phyloP scores from a whole-genome alignment of 2,329 filamentous ascomycete species.

The Cladophialophora immunda region DNA sequence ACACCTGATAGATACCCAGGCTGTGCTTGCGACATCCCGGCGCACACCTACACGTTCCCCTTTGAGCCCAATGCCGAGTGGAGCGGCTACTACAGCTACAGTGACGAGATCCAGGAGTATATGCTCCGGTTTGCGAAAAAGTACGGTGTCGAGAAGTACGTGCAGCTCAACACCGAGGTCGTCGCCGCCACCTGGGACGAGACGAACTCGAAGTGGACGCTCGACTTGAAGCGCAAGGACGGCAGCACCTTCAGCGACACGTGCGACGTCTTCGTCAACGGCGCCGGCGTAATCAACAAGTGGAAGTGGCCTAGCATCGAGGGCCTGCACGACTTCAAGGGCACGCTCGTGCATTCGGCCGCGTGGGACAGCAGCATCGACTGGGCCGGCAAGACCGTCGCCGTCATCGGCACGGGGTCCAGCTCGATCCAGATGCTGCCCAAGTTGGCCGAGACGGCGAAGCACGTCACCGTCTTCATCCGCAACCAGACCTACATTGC shows the following conservation, averaged over 20 bases:
- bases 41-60: slow-evolving; percentile 36
- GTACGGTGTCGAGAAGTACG: slow-evolving; percentile 34
- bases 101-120: slow-evolving; percentile 44
- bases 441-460: slow-evolving; percentile 43
- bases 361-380: slow-evolving; percentile 46
- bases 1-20: slow-evolving; percentile 22
- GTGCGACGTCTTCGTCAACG: slow-evolving; percentile 36
- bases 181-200: slow-evolving; percentile 29
- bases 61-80: slow-evolving; percentile 41
- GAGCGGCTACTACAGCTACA: slow-evolving; percentile 40
- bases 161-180: slow-evolving; percentile 28
- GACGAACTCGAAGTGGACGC: slow-evolving; percentile 19
- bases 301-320: slow-evolving; percentile 52
- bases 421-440: slow-evolving; percentile 44
- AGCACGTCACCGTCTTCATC: slow-evolving; percentile 46
- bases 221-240: slow-evolving; percentile 33
- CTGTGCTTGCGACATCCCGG: slow-evolving; percentile 48
- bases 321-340: slow-evolving; percentile 48
- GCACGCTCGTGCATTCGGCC: slow-evolving; percentile 46
- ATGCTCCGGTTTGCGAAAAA: slow-evolving; percentile 40
- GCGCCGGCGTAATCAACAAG: slow-evolving; percentile 34
- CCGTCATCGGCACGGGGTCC: slow-evolving; percentile 29
- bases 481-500: slow-evolving; percentile 45
- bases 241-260: slow-evolving; percentile 34
- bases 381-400: slow-evolving; percentile 36